Evolutionary conservation across 2,329 filamentous ascomycete species (phyloP).

Genomic region (Lasiodiplodia gonubiensis): DNA sequence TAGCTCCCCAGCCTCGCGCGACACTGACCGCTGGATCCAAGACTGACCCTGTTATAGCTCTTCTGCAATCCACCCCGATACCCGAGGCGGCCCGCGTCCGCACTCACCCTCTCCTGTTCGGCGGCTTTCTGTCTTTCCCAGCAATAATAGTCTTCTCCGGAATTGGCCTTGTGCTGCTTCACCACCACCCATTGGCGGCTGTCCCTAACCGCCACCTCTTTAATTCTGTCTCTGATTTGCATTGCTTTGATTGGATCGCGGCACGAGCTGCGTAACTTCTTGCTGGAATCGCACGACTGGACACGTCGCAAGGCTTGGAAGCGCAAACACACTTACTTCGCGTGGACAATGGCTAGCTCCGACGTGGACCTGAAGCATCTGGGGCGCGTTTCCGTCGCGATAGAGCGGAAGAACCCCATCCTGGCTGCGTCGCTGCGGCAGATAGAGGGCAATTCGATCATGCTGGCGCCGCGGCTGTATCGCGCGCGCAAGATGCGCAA

Average conservation of each 20-base stretch:
- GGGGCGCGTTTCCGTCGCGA: conserved; percentile 82
- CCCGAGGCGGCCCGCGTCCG: conserved; percentile 11
- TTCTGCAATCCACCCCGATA: conserved; percentile 13
- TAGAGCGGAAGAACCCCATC: conserved; percentile 76
- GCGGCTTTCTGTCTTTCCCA: conserved; percentile 23
- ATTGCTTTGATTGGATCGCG: not conserved
- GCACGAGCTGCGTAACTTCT: too few relatives aligned
- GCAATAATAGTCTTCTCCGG: not conserved
- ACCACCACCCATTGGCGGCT: conserved; percentile 24
- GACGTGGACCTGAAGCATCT: conserved; percentile 98
- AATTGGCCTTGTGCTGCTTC: conserved; percentile 14
- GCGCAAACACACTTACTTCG: not conserved
- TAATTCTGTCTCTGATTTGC: not conserved
- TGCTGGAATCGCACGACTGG: too few relatives aligned
- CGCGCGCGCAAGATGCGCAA: conserved; percentile 82
- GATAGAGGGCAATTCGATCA: conserved; percentile 86
- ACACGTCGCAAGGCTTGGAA: not conserved
- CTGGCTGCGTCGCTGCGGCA: conserved; percentile 86
- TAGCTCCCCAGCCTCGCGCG: not conserved
- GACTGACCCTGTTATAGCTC: conserved; percentile 17
- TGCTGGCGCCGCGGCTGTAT: conserved; percentile 82
- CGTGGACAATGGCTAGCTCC: conserved; percentile 80
- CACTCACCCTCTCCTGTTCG: conserved; percentile 8
- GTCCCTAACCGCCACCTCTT: not conserved
- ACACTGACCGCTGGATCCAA: conserved; percentile 11